Conservation (phyloP, 2,329 filamentous ascomycete genomes). For the Boeremia lycopersici region DNA sequence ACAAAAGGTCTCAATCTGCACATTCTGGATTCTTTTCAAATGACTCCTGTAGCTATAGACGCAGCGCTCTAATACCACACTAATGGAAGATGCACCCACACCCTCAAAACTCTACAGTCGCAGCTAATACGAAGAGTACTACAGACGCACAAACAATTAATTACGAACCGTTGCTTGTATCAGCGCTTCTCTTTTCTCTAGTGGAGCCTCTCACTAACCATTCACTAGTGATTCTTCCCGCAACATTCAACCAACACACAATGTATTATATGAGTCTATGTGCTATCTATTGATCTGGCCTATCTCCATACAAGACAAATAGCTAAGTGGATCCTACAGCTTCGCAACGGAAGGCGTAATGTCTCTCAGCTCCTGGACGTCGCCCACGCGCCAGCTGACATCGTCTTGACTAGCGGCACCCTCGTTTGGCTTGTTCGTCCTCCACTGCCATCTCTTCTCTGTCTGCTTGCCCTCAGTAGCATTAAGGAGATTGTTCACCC, state of each 20-base stretch:
- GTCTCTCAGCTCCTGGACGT: slow-evolving; percentile 32
- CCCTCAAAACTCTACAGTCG: no score
- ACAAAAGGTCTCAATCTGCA: no score
- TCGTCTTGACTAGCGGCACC: slow-evolving; percentile 35
- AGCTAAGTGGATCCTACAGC: slow-evolving; percentile 12
- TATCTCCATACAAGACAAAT: not conserved
- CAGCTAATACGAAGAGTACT: no score
- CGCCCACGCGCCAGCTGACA: slow-evolving; percentile 57
- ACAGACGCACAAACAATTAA: no score
- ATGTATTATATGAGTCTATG: not conserved
- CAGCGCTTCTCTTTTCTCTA: no score
- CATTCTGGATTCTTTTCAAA: no score
- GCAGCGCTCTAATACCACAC: no score
- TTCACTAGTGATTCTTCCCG: not conserved
- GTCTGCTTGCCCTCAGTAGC: slow-evolving; percentile 50
- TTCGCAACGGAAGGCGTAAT: slow-evolving; percentile 22
- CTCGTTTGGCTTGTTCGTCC: slow-evolving; percentile 34
- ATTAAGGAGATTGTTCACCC: slow-evolving; percentile 56
- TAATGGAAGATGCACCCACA: no score
- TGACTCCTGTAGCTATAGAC: no score
- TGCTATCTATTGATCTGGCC: not conserved
- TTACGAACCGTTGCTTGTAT: no score
- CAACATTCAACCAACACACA: no score
- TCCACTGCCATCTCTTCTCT: slow-evolving; percentile 60
- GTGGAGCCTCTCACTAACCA: not conserved